phyloP scores from a whole-genome alignment of 75 land plant genomes.

The Selaginella tamariscina region DNA sequence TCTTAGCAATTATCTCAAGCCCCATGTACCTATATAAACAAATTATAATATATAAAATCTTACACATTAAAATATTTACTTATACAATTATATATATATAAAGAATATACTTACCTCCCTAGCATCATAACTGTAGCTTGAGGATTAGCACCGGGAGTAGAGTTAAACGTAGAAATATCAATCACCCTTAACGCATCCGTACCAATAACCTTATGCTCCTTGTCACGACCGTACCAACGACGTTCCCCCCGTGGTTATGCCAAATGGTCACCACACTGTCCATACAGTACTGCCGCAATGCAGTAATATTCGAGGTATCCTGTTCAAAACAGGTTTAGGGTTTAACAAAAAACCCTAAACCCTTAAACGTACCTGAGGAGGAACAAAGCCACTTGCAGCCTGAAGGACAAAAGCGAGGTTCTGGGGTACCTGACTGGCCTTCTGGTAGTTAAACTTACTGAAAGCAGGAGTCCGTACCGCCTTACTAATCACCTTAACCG shows the following conservation, averaged over 20 bases:
- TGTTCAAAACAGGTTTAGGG: no score
- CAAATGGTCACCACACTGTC: conserved; percentile 8
- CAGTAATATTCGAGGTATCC: background rate
- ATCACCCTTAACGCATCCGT: background rate
- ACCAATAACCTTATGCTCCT: background rate
- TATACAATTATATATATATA: no score
- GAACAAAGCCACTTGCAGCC: background rate
- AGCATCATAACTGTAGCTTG: conserved; percentile 13
- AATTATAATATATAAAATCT: no score
- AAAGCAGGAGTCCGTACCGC: background rate
- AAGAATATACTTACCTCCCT: conserved; percentile 7
- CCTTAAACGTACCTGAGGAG: no score
- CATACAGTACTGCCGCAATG: conserved; percentile 8
- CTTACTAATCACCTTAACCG: background rate
- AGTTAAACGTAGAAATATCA: conserved; percentile 5
- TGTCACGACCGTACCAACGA: conserved; percentile 4
- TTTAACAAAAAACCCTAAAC: no score
- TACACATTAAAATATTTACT: no score
- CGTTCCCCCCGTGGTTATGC: background rate
- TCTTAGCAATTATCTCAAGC: no score
- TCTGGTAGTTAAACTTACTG: background rate
- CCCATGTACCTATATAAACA: no score
- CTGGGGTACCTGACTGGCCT: background rate
- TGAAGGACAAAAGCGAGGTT: background rate
- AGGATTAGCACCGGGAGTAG: conserved; percentile 9